These are phyloP conservation scores for Coccinonectria pachysandricola DNA, from an alignment of 2,329 filamentous ascomycete species.

Conservation along the genomic window DNA sequence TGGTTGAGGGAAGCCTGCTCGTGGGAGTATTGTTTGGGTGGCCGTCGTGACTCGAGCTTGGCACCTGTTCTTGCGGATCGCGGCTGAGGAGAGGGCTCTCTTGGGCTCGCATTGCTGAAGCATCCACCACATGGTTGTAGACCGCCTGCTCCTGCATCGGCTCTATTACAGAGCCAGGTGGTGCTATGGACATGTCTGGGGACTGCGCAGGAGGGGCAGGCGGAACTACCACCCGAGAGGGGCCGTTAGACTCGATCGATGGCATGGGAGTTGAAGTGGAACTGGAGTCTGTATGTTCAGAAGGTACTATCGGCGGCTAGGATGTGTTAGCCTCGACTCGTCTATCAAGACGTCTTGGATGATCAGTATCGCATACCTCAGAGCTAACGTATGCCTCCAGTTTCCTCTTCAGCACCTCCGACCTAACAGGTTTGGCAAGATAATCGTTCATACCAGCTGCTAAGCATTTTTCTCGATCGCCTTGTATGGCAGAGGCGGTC, in stretches of 20 bases:
- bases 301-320: no score
- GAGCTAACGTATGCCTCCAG: conserved; percentile 48
- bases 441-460: conserved; percentile 97
- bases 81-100: conserved; percentile 18
- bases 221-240: no score
- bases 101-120: conserved; percentile 13
- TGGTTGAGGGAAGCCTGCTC: conserved; percentile 11
- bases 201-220: no score
- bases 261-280: no score
- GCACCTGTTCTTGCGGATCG: no score
- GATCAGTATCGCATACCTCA: conserved; percentile 24
- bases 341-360: neutral
- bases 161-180: no score
- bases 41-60: no score
- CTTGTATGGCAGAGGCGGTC: conserved; percentile 91
- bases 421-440: conserved; percentile 87
- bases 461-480: conserved; percentile 90
- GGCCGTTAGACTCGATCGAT: no score
- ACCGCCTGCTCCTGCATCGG: conserved; percentile 23
- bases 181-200: no score
- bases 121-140: conserved; percentile 23
- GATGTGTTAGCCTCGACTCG: conserved; percentile 5
- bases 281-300: no score
- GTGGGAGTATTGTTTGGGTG: conserved; percentile 15
- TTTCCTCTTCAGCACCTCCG: conserved; percentile 76